Conservation (phyloP, 257 asterid species). For the Dorcoceras hygrometricum region DNA sequence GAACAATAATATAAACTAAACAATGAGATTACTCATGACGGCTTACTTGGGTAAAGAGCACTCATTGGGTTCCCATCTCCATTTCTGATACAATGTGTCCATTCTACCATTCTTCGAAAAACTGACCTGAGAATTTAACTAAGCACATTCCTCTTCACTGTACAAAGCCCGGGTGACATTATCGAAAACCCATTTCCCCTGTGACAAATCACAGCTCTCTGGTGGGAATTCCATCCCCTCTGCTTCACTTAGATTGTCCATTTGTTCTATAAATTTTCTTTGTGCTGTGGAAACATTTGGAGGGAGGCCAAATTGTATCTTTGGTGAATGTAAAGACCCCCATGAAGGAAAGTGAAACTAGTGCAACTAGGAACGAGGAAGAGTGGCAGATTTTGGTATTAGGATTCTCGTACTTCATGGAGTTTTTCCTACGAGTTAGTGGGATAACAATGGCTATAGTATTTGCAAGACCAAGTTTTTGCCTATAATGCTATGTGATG, state of each 20-base stretch:
- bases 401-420: too few relatives aligned
- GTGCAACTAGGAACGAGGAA: constrained; percentile 27
- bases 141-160: constrained; percentile 60
- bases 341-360: constrained; percentile 26
- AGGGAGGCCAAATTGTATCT: constrained; percentile 27
- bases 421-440: too few relatives aligned
- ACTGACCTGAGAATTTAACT: constrained; percentile 68
- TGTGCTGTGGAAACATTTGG: not conserved
- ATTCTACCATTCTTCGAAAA: constrained; percentile 61
- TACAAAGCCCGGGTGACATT: constrained; percentile 44
- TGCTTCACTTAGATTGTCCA: not conserved
- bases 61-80: constrained; percentile 79
- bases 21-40: too few relatives aligned
- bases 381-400: constrained; percentile 18
- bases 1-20: too few relatives aligned
- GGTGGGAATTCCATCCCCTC: constrained; percentile 38
- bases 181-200: constrained; percentile 69
- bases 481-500: too few relatives aligned
- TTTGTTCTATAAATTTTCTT: constrained; percentile 10
- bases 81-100: constrained; percentile 55
- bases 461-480: too few relatives aligned
- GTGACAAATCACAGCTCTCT: constrained; percentile 56
- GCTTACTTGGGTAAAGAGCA: constrained; percentile 68
- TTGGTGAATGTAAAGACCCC: constrained; percentile 28
- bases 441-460: too few relatives aligned